Base-by-base conservation (phyloP, 306 rosid genomes). In the Casuarina glauca region DNA sequence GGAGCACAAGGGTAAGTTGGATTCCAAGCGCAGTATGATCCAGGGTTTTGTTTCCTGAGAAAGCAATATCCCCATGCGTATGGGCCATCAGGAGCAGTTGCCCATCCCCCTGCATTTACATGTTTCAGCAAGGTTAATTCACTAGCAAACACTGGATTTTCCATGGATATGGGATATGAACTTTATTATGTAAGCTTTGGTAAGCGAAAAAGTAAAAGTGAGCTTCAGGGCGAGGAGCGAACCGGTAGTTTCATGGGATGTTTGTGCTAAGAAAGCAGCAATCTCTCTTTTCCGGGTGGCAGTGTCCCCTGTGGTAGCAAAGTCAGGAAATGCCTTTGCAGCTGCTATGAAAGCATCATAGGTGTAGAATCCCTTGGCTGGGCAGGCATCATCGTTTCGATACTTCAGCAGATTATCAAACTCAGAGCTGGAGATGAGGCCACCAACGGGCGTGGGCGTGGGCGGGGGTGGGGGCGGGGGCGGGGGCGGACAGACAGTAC, bases 181-280 rank as follows among this genome's bases (percentile, higher is more conserved):
- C 63, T 6, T 6, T 1, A 57, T 57, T 9, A 9, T 9, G 9
- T 9, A 53, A 26, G 8, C 35, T 32, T 61, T 60, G 11, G 67
- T 15, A 35, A 11, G 26, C 19, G 3, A 32, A 26, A 26, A 26
- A 26, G 32, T 26, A 26, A 26, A 26, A 26, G 32, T 26, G 32
- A 26, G 1, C 32, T 26, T 26, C 32, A 26, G 32, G 32, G 32
- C 26, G 32, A 26, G 32, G 64, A 13, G 46, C 60, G 17, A 48
- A 78, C 84, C 87, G 0, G 93, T 85, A 52, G 93, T 91, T 83
- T 91, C 96, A 66, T 89, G 96, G 44, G 96, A 91, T 43, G 93
- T 91, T 86, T 91, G 93, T 26, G 76, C 93, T 15, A 89, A 86
- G 87, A 89, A 91, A 83, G 97, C 93, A 46, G 97, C 92, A 3